Conservation (phyloP, 2,329 filamentous ascomycete species). For the Cercospora zeae-maydis region DNA sequence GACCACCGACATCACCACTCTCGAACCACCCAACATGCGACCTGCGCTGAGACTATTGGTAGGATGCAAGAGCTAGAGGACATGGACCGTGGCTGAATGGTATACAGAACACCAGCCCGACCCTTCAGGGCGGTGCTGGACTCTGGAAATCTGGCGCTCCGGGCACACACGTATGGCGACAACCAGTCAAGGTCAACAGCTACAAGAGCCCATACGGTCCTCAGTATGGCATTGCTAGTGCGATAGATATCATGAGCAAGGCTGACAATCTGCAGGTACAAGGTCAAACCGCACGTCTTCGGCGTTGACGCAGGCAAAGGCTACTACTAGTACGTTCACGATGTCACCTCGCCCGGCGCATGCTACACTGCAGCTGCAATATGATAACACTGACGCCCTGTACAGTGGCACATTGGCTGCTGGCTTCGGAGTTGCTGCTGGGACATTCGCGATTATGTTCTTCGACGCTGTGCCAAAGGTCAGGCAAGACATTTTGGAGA, state of each 20-base stretch:
- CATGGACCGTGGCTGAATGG: conserved; percentile 10
- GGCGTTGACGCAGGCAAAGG: conserved; percentile 35
- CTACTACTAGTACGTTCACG: conserved; percentile 7
- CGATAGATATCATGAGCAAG: neutral
- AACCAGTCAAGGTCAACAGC: conserved; percentile 44
- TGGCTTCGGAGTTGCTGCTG: conserved; percentile 56
- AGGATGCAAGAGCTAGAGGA: conserved; percentile 9
- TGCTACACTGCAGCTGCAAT: neutral
- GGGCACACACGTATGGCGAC: conserved; percentile 35
- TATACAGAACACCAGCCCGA: conserved; percentile 13
- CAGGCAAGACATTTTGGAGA: conserved; percentile 44
- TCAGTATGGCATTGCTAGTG: conserved; percentile 45
- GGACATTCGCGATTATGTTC: conserved; percentile 61
- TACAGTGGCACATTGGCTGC: conserved; percentile 48
- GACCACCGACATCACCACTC: neutral
- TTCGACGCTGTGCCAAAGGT: conserved; percentile 56
- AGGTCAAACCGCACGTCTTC: conserved; percentile 47
- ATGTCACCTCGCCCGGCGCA: neutral
- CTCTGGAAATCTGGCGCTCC: conserved; percentile 12
- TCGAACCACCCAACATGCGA: conserved; percentile 29
- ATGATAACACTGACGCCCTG: conserved; percentile 7
- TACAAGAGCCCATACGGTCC: conserved; percentile 58
- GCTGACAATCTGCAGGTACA: conserved; percentile 44
- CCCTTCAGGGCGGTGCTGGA: conserved; percentile 17
- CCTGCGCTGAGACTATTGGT: conserved; percentile 31